These are phyloP conservation scores for Verticillium isaacii DNA, from an alignment of 2,329 filamentous ascomycete genomes.

Conservation along the genomic window DNA sequence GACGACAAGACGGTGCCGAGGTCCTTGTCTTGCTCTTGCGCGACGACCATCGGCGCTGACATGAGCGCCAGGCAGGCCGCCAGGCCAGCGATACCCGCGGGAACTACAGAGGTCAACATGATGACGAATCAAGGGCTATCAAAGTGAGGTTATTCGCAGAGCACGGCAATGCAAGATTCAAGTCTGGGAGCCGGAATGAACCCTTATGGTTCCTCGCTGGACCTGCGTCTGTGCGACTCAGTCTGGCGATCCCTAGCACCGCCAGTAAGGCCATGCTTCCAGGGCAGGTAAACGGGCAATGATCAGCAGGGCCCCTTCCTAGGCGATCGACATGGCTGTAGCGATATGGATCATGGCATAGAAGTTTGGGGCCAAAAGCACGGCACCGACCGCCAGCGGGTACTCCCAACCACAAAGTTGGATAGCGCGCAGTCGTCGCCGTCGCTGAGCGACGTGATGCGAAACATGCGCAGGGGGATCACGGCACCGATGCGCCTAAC, in stretches of 20 bases:
- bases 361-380: background rate
- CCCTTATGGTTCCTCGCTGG: background rate
- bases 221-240: background rate
- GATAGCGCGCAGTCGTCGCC: no score
- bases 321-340: background rate
- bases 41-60: constrained; percentile 3
- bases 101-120: background rate
- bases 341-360: background rate
- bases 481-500: no score
- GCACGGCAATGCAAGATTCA: background rate
- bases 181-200: background rate
- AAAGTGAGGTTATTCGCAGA: background rate
- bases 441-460: no score
- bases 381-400: background rate
- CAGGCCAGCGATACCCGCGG: background rate
- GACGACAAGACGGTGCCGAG: constrained; percentile 32
- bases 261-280: background rate
- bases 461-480: no score
- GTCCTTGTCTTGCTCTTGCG: constrained; percentile 20
- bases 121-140: background rate
- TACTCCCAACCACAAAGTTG: background rate
- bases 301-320: background rate
- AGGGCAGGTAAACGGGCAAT: background rate
- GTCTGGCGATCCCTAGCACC: background rate
- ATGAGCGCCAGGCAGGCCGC: background rate